Base-by-base conservation (phyloP, 225 moss, liverwort and hornwort genomes). In the Takakia lepidozioides region DNA sequence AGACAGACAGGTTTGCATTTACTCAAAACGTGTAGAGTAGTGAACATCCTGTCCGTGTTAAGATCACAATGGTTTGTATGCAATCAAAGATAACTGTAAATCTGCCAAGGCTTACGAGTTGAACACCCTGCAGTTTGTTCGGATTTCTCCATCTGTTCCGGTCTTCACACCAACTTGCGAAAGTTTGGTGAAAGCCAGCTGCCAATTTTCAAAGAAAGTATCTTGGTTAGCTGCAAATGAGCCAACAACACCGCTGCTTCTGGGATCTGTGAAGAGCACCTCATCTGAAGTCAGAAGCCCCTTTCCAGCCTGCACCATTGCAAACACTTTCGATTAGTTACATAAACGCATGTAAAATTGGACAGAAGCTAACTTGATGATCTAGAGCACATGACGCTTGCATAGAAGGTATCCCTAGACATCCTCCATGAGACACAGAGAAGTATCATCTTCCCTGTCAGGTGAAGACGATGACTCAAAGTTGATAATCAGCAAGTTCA, bases 261-360 rank as follows among this genome's bases (percentile, higher is more conserved):
- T 27, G 2, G 52, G 19, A 46, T 61, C 52, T 45, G 61, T 52
- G 15, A 61, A 61, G 36, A 61, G 61, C 1, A 45, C 52, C 25
- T 61, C 43, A 27, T 61, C 61, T 4, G 61, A 44, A 3, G 45
- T 61, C 61, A 52, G 51, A 17, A 61, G 32, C 19, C 61, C 61
- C 51, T 25, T 46, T 2, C 52, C 52, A 16, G 44, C 27, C 61
- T 52, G 44, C 22, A 3, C 5, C 17, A 2, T 20, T 7, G 19
- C 11, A 41, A 41, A 40, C 0, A 8, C 5, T 1, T 20, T 20
- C 14, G 3, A 20, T 41, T 5, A 41, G 16, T 17, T 3, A 41
- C 11, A 16, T n/a, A n/a, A n/a, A n/a, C n/a, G n/a, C n/a, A n/a
- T n/a, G n/a, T n/a, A 41, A 19, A 6, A 7, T 1, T 41, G 41